Conservation (phyloP, 2,329 filamentous ascomycete genomes). For the Lecanicillium sp. region DNA sequence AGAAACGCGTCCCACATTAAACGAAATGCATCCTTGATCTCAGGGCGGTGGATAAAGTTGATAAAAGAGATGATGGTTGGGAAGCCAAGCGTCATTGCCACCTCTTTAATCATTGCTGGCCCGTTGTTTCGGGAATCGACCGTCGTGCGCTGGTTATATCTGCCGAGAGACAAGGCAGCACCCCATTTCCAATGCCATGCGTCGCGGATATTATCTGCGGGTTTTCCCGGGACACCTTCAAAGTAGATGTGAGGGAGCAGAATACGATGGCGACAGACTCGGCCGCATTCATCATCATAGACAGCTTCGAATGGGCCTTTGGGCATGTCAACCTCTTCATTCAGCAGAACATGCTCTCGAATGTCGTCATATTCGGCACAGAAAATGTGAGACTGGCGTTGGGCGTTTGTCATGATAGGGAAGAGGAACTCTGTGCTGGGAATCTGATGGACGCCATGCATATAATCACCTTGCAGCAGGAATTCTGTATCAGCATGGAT, state of each 20-base stretch:
- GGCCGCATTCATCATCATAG: too few relatives aligned
- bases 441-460: not conserved
- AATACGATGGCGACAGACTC: too few relatives aligned
- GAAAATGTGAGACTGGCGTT: not conserved
- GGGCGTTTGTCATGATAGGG: not conserved
- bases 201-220: not conserved
- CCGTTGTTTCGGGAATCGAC: too few relatives aligned
- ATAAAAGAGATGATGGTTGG: not conserved
- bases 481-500: not conserved
- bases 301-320: too few relatives aligned
- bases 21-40: constrained; percentile 1
- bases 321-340: not conserved
- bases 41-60: not conserved
- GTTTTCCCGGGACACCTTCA: not conserved
- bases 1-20: not conserved
- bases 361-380: not conserved
- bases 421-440: not conserved
- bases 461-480: not conserved
- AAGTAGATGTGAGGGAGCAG: not conserved
- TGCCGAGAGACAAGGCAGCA: not conserved
- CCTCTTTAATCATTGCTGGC: fast-evolving
- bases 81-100: not conserved
- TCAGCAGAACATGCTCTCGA: not conserved
- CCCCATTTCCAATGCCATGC: not conserved
- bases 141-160: not conserved